These are phyloP conservation scores for Euphorbia tirucalli DNA, from an alignment of 345 rosid species.

Conservation along the genomic window DNA sequence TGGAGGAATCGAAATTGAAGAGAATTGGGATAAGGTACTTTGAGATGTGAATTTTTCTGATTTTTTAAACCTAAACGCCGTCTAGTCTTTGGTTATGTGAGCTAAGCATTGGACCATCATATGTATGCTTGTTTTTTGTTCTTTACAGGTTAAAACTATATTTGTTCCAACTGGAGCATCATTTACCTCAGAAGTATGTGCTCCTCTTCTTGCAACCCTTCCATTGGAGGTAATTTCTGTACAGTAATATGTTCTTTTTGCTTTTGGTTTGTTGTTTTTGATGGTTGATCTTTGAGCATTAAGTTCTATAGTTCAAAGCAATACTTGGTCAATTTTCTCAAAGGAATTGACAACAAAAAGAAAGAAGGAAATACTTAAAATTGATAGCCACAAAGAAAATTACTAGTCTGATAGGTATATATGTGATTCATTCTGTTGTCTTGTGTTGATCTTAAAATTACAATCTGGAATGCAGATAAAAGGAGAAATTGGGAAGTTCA, in stretches of 20 bases:
- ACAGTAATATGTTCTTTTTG: conserved; percentile 6
- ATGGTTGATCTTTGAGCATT: neutral
- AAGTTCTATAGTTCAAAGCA: neutral
- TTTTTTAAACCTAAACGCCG: neutral
- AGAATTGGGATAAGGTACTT: conserved; percentile 94
- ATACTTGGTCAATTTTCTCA: neutral
- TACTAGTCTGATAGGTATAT: neutral
- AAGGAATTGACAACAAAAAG: neutral
- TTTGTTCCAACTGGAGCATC: conserved; percentile 65
- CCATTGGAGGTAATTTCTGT: conserved; percentile 75
- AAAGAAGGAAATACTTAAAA: neutral
- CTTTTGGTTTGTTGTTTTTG: neutral
- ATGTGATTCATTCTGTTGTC: conserved; percentile 1
- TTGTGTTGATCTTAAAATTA: neutral
- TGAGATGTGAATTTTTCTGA: neutral
- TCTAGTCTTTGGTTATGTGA: conserved; percentile 8
- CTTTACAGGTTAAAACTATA: conserved; percentile 74
- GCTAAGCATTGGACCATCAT: neutral
- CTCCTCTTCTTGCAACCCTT: conserved; percentile 91
- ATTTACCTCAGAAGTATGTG: conserved; percentile 63
- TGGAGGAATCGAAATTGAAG: conserved; percentile 95
- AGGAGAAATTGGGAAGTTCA: conserved; percentile 44
- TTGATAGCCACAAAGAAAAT: neutral
- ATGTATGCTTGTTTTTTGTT: conserved; percentile 9
- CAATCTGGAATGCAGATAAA: conserved; percentile 45